Percentiles rank a stretch among this genome's conserved stretches.
These are phyloP conservation scores for Pestalotiopsis sp. DNA, from an alignment of 2,329 filamentous ascomycete species.

Conservation along the genomic window DNA sequence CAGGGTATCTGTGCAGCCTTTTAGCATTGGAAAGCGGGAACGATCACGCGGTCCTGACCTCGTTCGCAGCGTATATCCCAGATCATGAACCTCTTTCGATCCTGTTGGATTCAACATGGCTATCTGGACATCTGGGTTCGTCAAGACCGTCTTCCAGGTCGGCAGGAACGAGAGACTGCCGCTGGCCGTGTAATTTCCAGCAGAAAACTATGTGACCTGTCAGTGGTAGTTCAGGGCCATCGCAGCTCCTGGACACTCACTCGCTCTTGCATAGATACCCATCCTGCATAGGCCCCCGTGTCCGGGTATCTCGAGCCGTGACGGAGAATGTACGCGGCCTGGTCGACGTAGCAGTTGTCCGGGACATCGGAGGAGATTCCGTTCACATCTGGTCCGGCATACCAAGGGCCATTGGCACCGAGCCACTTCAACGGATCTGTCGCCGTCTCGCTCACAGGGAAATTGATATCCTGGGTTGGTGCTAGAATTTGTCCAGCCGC, in stretches of 20 bases:
- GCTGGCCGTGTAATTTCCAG: constrained; percentile 53
- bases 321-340: constrained; percentile 61
- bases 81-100: constrained; percentile 61
- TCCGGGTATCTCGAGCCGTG: constrained; percentile 69
- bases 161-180: constrained; percentile 60
- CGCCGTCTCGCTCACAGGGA: constrained; percentile 33
- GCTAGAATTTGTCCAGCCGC: constrained; percentile 25
- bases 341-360: constrained; percentile 59
- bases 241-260: constrained; percentile 30
- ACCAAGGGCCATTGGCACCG: constrained; percentile 57
- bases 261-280: constrained; percentile 50
- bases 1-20: constrained; percentile 39
- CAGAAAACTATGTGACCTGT: constrained; percentile 47
- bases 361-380: constrained; percentile 57
- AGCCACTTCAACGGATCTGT: constrained; percentile 48
- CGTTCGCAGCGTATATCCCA: constrained; percentile 55
- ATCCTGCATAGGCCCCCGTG: constrained; percentile 59
- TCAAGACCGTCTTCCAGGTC: constrained; percentile 60
- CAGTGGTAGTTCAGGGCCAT: background rate
- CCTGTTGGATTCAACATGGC: constrained; percentile 63
- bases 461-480: constrained; percentile 34
- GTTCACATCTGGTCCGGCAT: constrained; percentile 57
- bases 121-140: constrained; percentile 57
- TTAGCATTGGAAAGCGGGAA: background rate
- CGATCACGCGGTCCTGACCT: constrained; percentile 26